Evolutionary conservation across 2,329 filamentous ascomycete genomes (phyloP).

Genomic region (Rhinocladiella mackenziei): DNA sequence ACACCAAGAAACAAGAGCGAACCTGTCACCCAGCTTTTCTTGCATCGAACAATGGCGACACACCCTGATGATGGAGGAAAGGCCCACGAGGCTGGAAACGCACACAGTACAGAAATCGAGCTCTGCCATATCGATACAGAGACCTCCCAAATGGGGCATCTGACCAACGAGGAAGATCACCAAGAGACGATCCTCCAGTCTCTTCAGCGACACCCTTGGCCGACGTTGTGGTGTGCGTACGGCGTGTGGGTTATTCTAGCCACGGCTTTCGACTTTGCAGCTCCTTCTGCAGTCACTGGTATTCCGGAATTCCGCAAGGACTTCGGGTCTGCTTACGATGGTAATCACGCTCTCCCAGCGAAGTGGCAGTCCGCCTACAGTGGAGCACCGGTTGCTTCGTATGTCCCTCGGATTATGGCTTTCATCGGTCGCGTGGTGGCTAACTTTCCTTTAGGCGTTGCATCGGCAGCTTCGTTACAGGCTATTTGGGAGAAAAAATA

Average conservation of each 20-base stretch:
- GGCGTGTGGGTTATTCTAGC: conserved; percentile 13
- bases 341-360: conserved; percentile 43
- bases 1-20: too few relatives aligned
- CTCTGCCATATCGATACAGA: too few relatives aligned
- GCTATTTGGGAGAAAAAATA: conserved; percentile 38
- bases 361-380: conserved; percentile 51
- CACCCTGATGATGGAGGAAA: too few relatives aligned
- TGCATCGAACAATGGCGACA: too few relatives aligned
- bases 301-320: conserved; percentile 54
- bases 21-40: too few relatives aligned
- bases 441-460: not conserved
- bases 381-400: conserved; percentile 19
- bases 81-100: too few relatives aligned
- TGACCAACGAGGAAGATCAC: too few relatives aligned
- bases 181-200: too few relatives aligned
- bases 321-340: conserved; percentile 51
- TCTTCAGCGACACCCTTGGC: conserved; percentile 9
- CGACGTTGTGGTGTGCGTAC: conserved; percentile 13
- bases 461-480: conserved; percentile 24
- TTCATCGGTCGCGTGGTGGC: not conserved
- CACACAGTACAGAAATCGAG: too few relatives aligned
- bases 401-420: not conserved
- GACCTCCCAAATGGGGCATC: too few relatives aligned
- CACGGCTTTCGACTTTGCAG: conserved; percentile 57
- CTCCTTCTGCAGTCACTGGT: conserved; percentile 59